Base-by-base conservation (phyloP, 441 rosid species). In the Arabidopsis lyrata region DNA sequence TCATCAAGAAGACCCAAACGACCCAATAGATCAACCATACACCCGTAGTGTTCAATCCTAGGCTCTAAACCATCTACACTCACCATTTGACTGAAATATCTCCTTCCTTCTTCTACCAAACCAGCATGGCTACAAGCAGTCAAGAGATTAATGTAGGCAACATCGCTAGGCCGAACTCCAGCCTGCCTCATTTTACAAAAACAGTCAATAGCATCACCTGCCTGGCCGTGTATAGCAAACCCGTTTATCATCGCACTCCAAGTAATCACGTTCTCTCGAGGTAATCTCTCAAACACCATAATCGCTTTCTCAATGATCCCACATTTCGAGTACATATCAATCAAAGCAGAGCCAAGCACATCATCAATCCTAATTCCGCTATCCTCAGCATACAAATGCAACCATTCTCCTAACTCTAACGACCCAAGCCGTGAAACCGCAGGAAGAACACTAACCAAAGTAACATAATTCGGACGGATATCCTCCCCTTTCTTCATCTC, bases 401-500 rank as follows among this genome's bases (percentile, higher is more conserved):
- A 71, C 86, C 88, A 86, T 57, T 87, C 74, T 12, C 84, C 87
- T 45, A 73, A 22, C 34, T 86, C 90, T 12, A 85, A 76, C 0
- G 81, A 83, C 41, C 90, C 89, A 2, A 83, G 74, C 4, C 83
- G 73, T 0, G 85, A 83, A 67, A 83, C 71, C 5, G 89, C 89
- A 15, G 86, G 89, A 61, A 86, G 84, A 66, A 86, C 80, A 77
- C 89, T 87, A 53, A 85, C 85, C 73, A 87, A 72, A 67, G 95
- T 88, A 29, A 87, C 81, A 41, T 82, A 82, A 83, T 82, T 85
- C 1, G 83, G 89, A 5, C 61, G 45, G 5, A 80, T 9, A 31
- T 78, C 80, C 6, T 79, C 80, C 6, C 78, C 79, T 16, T 29
- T 62, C 82, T 79, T 83, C 95, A 85, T 87, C 74, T 82, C 81